These are phyloP conservation scores for Leucosporidium yakuticum DNA, from an alignment of 768 basidiomycete genomes.

Conservation along the genomic window DNA sequence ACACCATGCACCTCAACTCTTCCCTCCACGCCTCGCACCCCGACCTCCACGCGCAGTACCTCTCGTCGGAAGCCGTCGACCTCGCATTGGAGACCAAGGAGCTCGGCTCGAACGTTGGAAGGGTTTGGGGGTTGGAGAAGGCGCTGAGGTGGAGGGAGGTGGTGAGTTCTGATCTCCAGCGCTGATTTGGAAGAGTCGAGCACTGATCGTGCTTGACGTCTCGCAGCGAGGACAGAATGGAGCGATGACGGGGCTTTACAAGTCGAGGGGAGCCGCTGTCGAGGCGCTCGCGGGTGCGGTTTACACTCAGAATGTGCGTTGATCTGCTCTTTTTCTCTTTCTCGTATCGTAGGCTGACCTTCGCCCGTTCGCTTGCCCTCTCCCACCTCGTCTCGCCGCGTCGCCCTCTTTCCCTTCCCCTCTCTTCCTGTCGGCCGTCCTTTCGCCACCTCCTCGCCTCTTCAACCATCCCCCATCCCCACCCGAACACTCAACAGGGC, in stretches of 20 bases:
- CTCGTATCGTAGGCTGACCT: too few relatives aligned
- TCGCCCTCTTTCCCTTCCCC: too few relatives aligned
- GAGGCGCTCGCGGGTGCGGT: conserved; percentile 19
- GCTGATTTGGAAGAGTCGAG: neutral
- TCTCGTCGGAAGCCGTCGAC: conserved; percentile 9
- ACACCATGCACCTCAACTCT: conserved; percentile 16
- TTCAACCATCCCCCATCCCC: too few relatives aligned
- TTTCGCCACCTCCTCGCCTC: neutral
- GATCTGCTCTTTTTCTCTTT: too few relatives aligned
- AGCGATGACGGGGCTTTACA: conserved; percentile 25
- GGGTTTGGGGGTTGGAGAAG: conserved; percentile 18
- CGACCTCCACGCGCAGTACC: conserved; percentile 13
- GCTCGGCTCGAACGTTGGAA: conserved; percentile 25
- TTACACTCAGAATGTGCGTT: conserved; percentile 23
- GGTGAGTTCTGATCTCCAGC: neutral
- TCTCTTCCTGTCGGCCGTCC: too few relatives aligned
- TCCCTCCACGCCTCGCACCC: conserved; percentile 14
- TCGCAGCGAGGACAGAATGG: conserved; percentile 5
- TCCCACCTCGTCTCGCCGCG: too few relatives aligned
- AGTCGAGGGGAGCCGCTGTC: conserved; percentile 27
- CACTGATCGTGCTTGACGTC: neutral
- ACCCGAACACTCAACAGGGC: conserved; percentile 6
- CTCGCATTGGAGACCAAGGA: conserved; percentile 22
- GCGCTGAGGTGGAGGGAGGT: conserved; percentile 27
- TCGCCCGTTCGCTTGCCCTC: too few relatives aligned